Conservation (phyloP, 768 basidiomycete species). For the Leccinellum albellum region DNA sequence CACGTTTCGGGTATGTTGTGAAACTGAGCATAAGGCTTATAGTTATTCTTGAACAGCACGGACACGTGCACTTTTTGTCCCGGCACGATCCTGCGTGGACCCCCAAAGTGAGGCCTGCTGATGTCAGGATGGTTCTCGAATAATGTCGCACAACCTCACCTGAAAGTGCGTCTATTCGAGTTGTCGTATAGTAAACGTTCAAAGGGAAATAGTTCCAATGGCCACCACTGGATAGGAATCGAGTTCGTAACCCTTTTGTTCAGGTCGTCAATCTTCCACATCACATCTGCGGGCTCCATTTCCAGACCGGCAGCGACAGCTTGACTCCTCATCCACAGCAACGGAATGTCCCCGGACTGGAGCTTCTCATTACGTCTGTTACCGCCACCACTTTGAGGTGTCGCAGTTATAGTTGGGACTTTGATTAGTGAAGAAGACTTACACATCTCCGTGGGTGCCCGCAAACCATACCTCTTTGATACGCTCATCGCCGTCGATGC, state of each 20-base stretch:
- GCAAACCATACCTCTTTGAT: constrained; percentile 44
- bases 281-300: constrained; percentile 21
- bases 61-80: constrained; percentile 33
- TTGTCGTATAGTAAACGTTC: constrained; percentile 26
- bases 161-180: constrained; percentile 18
- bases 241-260: constrained; percentile 19
- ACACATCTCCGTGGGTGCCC: constrained; percentile 39
- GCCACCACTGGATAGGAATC: constrained; percentile 20
- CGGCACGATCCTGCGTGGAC: constrained; percentile 23
- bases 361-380: constrained; percentile 26
- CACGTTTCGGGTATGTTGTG: constrained; percentile 18
- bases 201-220: constrained; percentile 22
- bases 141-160: constrained; percentile 8
- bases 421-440: constrained; percentile 2
- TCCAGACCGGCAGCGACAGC: constrained; percentile 24
- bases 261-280: constrained; percentile 29
- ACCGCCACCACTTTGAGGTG: constrained; percentile 25
- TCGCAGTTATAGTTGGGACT: not conserved
- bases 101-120: constrained; percentile 25
- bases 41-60: constrained; percentile 27
- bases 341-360: constrained; percentile 26
- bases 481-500: constrained; percentile 12
- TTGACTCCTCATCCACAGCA: constrained; percentile 32
- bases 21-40: constrained; percentile 25
- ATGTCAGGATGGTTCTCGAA: constrained; percentile 6